Percentiles rank a stretch among this genome's conserved stretches.
Conservation (phyloP, 1,139 yeast genomes). For the Kurtzmaniella quercitrusa region DNA sequence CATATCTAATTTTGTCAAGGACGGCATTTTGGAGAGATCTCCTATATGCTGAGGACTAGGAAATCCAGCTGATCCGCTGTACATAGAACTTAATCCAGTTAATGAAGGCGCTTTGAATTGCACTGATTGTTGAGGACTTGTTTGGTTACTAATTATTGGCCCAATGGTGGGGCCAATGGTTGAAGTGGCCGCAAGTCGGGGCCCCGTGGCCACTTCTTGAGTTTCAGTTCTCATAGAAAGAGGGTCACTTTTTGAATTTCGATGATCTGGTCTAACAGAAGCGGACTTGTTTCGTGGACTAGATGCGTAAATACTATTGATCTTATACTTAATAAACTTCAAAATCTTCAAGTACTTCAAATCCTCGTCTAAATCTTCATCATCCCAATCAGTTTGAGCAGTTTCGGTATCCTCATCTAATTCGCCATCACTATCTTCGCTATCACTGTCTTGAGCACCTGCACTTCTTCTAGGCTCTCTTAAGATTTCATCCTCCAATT, state of each 20-base stretch:
- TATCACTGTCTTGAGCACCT: constrained; percentile 15
- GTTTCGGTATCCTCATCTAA: constrained; percentile 15
- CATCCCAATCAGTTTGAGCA: constrained; percentile 44
- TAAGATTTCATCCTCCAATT: constrained; percentile 36
- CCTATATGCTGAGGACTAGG: constrained; percentile 3
- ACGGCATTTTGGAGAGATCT: constrained; percentile 20
- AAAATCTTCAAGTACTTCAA: constrained; percentile 41
- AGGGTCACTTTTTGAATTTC: background rate
- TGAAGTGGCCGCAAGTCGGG: no score
- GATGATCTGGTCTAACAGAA: background rate
- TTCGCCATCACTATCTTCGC: constrained; percentile 33
- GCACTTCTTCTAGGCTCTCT: constrained; percentile 19
- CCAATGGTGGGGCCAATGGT: background rate
- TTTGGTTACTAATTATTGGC: background rate
- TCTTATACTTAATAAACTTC: constrained; percentile 41
- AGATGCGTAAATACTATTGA: constrained; percentile 12
- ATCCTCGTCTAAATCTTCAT: constrained; percentile 48
- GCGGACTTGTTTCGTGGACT: background rate
- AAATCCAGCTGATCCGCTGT: background rate
- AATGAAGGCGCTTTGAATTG: background rate
- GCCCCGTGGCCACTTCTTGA: background rate
- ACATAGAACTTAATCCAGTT: background rate
- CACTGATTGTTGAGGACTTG: background rate
- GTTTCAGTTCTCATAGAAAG: background rate
- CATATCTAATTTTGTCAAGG: constrained; percentile 27